These are phyloP conservation scores for Tuber aestivum DNA, from an alignment of 495 filamentous ascomycete species.

Conservation along the genomic window DNA sequence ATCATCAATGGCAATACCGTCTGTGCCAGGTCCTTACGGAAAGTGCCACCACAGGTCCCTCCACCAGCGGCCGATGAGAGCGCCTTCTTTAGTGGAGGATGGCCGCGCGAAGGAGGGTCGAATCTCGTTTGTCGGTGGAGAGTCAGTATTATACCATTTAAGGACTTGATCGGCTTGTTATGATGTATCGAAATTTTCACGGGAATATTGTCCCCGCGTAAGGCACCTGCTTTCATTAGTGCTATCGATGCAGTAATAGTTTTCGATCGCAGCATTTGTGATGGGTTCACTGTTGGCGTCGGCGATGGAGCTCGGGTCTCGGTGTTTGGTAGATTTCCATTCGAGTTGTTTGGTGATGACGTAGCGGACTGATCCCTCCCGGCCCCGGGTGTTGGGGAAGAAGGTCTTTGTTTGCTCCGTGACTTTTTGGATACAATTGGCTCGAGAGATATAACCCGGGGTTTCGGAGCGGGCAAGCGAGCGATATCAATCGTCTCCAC, in stretches of 20 bases:
- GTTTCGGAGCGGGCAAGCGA: conserved; percentile 53
- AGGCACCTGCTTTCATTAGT: conserved; percentile 70
- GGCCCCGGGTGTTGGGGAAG: conserved; percentile 19
- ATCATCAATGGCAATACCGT: conserved; percentile 79
- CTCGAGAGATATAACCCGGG: conserved; percentile 75
- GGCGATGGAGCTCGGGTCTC: conserved; percentile 21
- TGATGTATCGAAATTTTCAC: conserved; percentile 78
- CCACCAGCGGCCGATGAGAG: conserved; percentile 60
- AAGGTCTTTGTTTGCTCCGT: conserved; percentile 25
- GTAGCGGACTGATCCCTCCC: conserved; percentile 13
- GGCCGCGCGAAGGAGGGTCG: conserved; percentile 69
- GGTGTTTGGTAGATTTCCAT: conserved; percentile 22
- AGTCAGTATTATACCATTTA: conserved; percentile 88
- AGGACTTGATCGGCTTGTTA: conserved; percentile 75
- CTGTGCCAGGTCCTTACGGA: conserved; percentile 88
- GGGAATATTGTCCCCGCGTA: conserved; percentile 76
- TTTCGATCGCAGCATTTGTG: conserved; percentile 47
- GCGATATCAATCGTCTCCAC: conserved; percentile 66
- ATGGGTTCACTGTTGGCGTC: conserved; percentile 42
- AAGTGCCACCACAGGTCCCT: conserved; percentile 76
- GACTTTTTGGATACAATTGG: conserved; percentile 50
- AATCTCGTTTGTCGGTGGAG: conserved; percentile 88
- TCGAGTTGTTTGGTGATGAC: conserved; percentile 29
- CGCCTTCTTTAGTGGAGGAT: conserved; percentile 52
- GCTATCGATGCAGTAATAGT: conserved; percentile 86